Base-by-base conservation (phyloP, 192 early-diverging fungal species). In the Backusella tuberculispora region DNA sequence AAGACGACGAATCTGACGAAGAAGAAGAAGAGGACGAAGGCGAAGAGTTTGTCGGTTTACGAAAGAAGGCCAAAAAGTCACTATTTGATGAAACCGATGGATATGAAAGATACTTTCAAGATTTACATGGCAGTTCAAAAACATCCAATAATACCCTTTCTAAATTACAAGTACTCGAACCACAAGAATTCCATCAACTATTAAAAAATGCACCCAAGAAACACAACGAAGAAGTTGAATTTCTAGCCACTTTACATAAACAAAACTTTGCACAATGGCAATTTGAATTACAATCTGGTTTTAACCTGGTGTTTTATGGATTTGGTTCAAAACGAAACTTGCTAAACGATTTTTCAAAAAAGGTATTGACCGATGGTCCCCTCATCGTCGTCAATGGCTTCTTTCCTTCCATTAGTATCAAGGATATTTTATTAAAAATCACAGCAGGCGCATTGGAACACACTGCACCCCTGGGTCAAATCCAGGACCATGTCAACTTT, bases 121-220 rank as follows among this genome's bases (percentile, higher is more conserved):
- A 92, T 56, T 74, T 92, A 2, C 88, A 92, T 43, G 73, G 78
- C 26, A 73, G 74, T 17, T 79, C 80, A 9, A 83, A 85, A 66
- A 97, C 95, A 6, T 97, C 95, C 13, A 91, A 97, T 79, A 92
- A 95, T 83, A 97, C 95, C 3, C 87, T 98, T 17, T 88, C 93
- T 1, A 90, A 90, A 73, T 83, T 98, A 3, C 93, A 93, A 2
- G 78, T 81, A n/a, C 84, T 96, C n/a, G 86, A 92, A 12, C 91
- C 87, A 40, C 75, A 88, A 12, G 90, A 95, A 50, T 93, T 91
- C 68, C 80, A 84, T 26, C 72, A 74, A 50, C 78, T 90, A 26
- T 72, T 95, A 44, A 71, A 86, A 34, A 71, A 75, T 14, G 81
- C 86, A 0, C 87, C 89, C 7, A 46, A 71, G 15, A 93, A 92